Evolutionary conservation across 345 rosid species (phyloP).

Genomic region (Sonneratia caseolaris): DNA sequence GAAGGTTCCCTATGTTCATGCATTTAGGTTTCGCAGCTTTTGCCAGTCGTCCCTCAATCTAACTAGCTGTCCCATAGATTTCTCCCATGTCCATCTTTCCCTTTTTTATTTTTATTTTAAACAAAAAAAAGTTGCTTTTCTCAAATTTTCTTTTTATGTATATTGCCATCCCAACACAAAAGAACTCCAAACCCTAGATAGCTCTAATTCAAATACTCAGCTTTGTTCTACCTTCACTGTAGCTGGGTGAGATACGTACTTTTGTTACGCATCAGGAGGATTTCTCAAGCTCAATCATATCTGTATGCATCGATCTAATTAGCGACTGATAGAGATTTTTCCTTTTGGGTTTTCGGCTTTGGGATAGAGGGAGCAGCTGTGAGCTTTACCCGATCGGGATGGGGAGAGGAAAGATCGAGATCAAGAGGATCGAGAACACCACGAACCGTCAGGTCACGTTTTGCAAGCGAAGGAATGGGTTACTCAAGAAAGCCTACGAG

Average conservation of each 20-base stretch:
- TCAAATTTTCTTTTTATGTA: too few relatives aligned
- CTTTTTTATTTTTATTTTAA: not conserved
- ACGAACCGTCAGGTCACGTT: conserved; percentile 91
- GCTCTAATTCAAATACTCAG: too few relatives aligned
- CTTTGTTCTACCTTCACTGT: too few relatives aligned
- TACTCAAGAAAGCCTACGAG: conserved; percentile 86
- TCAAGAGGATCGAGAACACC: conserved; percentile 93
- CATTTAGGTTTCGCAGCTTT: conserved; percentile 3
- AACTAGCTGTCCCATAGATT: not conserved
- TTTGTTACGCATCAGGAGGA: too few relatives aligned
- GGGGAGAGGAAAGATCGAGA: conserved; percentile 98
- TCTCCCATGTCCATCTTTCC: not conserved
- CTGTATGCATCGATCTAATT: too few relatives aligned
- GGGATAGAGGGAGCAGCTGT: not conserved
- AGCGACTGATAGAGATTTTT: not conserved
- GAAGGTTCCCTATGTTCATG: not conserved
- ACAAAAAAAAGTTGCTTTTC: too few relatives aligned
- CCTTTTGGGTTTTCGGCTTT: not conserved
- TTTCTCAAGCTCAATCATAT: too few relatives aligned
- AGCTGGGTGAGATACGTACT: too few relatives aligned
- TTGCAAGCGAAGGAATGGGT: conserved; percentile 92
- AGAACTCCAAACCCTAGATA: too few relatives aligned
- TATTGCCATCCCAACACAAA: too few relatives aligned
- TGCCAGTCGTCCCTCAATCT: not conserved
- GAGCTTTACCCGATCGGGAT: conserved; percentile 6